Base-by-base conservation (phyloP, 305 asterid genomes). In the Stenogyne calaminthoides region DNA sequence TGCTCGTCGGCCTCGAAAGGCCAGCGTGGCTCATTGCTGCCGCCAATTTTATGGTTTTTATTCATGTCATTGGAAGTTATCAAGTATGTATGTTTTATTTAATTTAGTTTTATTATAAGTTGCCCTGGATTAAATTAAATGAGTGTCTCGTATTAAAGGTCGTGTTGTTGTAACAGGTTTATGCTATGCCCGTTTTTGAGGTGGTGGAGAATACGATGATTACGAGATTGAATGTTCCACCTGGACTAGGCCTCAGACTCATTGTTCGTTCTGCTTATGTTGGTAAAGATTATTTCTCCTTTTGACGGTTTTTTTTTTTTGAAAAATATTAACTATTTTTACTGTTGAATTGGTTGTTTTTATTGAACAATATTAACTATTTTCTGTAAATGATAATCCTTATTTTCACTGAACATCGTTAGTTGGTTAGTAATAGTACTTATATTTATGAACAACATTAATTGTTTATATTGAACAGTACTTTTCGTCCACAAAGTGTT, bases 21-120 rank as follows among this genome's bases (percentile, higher is more conserved):
- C 98, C 98, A 10, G 66, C 92, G 6, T 91, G 97, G 98, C 97
- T 91, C 46, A 91, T 93, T 37, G 98, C 96, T 3, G 82, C 93
- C 19, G 98, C 98, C 49, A 93, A 91, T 69, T 63, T 93, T 76
- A 89, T 93, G 96, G 98, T 93, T 6, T 95, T 91, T 7, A 76
- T 93, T 15, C 97, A 93, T 76, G 98, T 93, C 27, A 83, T 93
- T 0, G 98, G 98, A 70, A 93, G 98, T 83, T 93, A 93, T 88
- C 98, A 89, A 95, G 97, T 92, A 25, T 2, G 1, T 25, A 25
- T 25, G 29, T 25, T 25, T 25, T 25, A 25, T 25, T 25, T 1
- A 25, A 25, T 25, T 25, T 25, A 25, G 2, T 25, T 25, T 25
- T n/a, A n/a, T n/a, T 25, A 3, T 25, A 25, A 22, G 1, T 22